Percentiles rank a stretch among this genome's conserved stretches.
Evolutionary conservation across 176 grass and related monocot species (phyloP).

Genomic region (Aegilops tauschii): DNA sequence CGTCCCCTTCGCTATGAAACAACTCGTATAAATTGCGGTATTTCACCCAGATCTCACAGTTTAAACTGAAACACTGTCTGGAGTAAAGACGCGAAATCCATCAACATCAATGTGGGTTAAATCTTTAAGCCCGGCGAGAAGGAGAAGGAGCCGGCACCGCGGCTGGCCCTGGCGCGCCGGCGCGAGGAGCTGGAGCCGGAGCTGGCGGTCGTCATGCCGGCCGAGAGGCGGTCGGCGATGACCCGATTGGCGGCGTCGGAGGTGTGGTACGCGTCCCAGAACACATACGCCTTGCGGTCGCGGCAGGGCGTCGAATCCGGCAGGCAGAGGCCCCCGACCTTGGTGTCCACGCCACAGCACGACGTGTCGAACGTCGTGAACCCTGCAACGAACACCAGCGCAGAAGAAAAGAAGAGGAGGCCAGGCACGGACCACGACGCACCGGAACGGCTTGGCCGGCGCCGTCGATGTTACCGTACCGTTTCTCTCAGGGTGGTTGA

Average conservation of each 20-base stretch:
- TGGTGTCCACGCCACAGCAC: conserved; percentile 88
- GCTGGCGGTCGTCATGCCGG: conserved; percentile 28
- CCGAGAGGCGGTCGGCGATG: conserved; percentile 72
- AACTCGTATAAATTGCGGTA: neutral
- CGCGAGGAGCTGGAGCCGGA: neutral
- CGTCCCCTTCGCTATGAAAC: too few species aligned
- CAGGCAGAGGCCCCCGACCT: conserved; percentile 72
- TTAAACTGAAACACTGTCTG: neutral
- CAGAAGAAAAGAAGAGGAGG: too few species aligned
- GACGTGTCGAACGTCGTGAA: conserved; percentile 79
- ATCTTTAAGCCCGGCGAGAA: neutral
- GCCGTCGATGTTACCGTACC: conserved; percentile 54
- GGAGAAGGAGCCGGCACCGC: conserved; percentile 23
- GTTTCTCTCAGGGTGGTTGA: conserved; percentile 61
- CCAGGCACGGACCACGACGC: neutral
- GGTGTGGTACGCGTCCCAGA: conserved; percentile 98
- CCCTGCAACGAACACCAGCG: conserved; percentile 24
- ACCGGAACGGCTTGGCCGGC: neutral
- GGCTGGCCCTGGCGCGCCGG: neutral
- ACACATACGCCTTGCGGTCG: conserved; percentile 78
- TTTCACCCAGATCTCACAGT: neutral
- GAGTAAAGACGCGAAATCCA: neutral
- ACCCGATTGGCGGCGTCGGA: conserved; percentile 81
- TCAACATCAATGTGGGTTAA: neutral
- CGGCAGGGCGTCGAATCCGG: conserved; percentile 65